Percentiles rank a stretch among this genome's conserved stretches.
phyloP scores from a whole-genome alignment of 441 rosid genomes.

The Oxalis stricta region DNA sequence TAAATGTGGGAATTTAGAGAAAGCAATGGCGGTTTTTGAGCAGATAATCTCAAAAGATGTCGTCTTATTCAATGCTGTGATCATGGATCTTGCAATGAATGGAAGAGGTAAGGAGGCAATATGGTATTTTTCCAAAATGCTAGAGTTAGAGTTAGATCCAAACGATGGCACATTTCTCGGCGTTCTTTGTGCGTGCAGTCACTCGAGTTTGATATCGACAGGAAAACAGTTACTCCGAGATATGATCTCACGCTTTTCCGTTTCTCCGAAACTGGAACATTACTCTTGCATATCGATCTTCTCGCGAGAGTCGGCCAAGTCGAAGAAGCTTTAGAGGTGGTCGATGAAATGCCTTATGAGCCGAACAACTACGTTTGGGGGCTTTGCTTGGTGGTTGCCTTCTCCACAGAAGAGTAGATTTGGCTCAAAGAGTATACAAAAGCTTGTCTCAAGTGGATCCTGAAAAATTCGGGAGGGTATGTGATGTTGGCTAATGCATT shows the following conservation, averaged over 20 bases:
- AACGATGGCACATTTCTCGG: slow-evolving; percentile 29
- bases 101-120: slow-evolving; percentile 25
- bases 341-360: slow-evolving; percentile 25
- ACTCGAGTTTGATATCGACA: slow-evolving; percentile 19
- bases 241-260: slow-evolving; percentile 14
- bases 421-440: slow-evolving; percentile 16
- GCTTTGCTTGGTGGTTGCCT: slow-evolving; percentile 33
- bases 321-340: slow-evolving; percentile 27
- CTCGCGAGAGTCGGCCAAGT: slow-evolving; percentile 28
- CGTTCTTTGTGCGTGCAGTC: slow-evolving; percentile 31
- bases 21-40: slow-evolving; percentile 20
- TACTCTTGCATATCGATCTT: slow-evolving; percentile 33
- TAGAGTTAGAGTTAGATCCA: slow-evolving; percentile 14
- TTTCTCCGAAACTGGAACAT: slow-evolving; percentile 23
- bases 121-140: slow-evolving; percentile 19
- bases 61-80: slow-evolving; percentile 33
- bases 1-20: slow-evolving; percentile 29
- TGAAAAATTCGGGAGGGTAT: slow-evolving; percentile 20
- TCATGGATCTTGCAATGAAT: slow-evolving; percentile 32
- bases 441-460: slow-evolving; percentile 22
- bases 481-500: slow-evolving; percentile 21
- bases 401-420: slow-evolving; percentile 20
- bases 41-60: slow-evolving; percentile 23
- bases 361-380: slow-evolving; percentile 35
- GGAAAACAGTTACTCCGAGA: slow-evolving; percentile 20